Evolutionary conservation across 805 yeast species (phyloP).

Genomic region (Cyberlindnera meyerae): DNA sequence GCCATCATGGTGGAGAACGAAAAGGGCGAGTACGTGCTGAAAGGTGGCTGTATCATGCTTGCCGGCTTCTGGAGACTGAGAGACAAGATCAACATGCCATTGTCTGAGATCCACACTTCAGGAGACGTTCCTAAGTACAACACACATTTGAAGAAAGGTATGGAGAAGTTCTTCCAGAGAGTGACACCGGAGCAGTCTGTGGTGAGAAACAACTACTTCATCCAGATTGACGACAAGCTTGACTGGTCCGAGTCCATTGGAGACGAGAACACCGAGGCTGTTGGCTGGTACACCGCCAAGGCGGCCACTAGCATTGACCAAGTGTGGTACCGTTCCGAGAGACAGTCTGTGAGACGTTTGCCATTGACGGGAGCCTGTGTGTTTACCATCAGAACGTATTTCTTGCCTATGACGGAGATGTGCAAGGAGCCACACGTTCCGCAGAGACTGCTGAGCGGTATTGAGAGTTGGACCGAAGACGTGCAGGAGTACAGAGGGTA

Average conservation of each 20-base stretch:
- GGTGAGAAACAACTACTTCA: slow-evolving; percentile 61
- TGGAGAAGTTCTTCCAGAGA: slow-evolving; percentile 61
- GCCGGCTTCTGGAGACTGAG: slow-evolving; percentile 69
- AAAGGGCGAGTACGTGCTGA: slow-evolving; percentile 51
- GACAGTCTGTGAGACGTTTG: slow-evolving; percentile 58
- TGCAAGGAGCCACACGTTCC: slow-evolving; percentile 60
- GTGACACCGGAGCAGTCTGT: slow-evolving; percentile 56
- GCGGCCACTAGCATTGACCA: slow-evolving; percentile 42
- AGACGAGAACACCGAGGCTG: slow-evolving; percentile 42
- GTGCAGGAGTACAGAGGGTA: slow-evolving; percentile 60
- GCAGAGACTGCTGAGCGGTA: slow-evolving; percentile 52
- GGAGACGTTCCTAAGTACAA: slow-evolving; percentile 68
- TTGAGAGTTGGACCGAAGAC: slow-evolving; percentile 54
- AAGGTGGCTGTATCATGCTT: slow-evolving; percentile 57
- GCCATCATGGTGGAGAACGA: slow-evolving; percentile 61
- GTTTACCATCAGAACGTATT: slow-evolving; percentile 62
- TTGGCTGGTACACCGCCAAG: slow-evolving; percentile 63
- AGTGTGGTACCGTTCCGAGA: slow-evolving; percentile 55
- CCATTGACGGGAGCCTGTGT: slow-evolving; percentile 54
- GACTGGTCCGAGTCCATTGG: slow-evolving; percentile 68
- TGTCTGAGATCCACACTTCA: slow-evolving; percentile 53
- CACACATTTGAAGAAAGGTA: slow-evolving; percentile 52
- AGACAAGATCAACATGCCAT: slow-evolving; percentile 53
- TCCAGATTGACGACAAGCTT: slow-evolving; percentile 57
- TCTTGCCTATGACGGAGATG: slow-evolving; percentile 48